phyloP scores from a whole-genome alignment of 1,284 basidiomycete genomes.

The Malassezia vespertilionis region DNA sequence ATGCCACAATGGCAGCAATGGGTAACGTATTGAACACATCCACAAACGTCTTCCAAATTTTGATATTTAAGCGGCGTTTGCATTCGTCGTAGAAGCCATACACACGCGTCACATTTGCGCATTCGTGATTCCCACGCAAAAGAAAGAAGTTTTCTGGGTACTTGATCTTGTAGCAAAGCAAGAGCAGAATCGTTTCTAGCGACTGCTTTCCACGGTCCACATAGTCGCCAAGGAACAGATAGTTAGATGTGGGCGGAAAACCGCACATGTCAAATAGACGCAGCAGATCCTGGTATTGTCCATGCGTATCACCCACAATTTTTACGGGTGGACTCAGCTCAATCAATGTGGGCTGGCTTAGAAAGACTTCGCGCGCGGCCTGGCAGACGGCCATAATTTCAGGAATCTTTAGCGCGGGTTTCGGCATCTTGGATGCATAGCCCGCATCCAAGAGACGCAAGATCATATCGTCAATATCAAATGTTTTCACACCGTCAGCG shows the following conservation, averaged over 20 bases:
- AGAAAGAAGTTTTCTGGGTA: constrained; percentile 99
- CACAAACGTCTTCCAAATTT: constrained; percentile 99
- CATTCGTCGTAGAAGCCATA: constrained; percentile 99
- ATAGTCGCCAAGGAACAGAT: constrained; percentile 96
- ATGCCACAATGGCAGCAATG: constrained; percentile 94
- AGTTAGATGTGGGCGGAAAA: constrained; percentile 92
- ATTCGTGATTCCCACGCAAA: constrained; percentile 95
- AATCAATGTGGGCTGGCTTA: constrained; percentile 90
- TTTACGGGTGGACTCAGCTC: constrained; percentile 97
- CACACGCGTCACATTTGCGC: constrained; percentile 97
- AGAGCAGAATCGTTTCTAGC: constrained; percentile 88
- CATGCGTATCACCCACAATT: constrained; percentile 98
- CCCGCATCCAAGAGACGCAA: constrained; percentile 88
- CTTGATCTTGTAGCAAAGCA: constrained; percentile 92
- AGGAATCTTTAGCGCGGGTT: constrained; percentile 88
- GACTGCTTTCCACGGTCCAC: constrained; percentile 98
- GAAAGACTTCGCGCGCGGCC: constrained; percentile 91
- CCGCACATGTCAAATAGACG: constrained; percentile 99
- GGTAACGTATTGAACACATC: constrained; percentile 99
- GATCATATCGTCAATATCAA: constrained; percentile 99
- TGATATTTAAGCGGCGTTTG: constrained; percentile 98
- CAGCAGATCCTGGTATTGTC: constrained; percentile 95
- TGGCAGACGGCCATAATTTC: constrained; percentile 92
- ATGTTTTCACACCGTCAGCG: constrained; percentile 47
- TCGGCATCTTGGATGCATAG: constrained; percentile 94